Conservation (phyloP, 2,329 filamentous ascomycete genomes). For the Sordariomycetes sp. region DNA sequence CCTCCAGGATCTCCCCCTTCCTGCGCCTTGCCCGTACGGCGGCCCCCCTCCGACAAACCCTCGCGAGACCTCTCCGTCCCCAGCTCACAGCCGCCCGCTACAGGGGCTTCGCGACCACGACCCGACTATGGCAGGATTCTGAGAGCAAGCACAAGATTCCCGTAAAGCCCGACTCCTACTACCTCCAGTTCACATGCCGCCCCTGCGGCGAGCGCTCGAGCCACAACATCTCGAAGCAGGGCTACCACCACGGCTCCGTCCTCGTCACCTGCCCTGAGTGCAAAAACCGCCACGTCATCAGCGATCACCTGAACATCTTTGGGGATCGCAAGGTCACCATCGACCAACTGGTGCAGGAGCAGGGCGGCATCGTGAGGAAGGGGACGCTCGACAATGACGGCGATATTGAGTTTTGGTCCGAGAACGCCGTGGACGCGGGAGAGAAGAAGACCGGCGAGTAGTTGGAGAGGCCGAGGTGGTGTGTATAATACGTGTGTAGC, state of each 20-base stretch:
- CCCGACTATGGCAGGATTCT: conserved; percentile 3
- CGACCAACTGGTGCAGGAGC: conserved; percentile 67
- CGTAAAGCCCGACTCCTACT: conserved; percentile 56
- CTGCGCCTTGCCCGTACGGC: conserved; percentile 3
- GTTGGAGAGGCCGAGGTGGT: neutral
- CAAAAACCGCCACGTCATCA: conserved; percentile 81
- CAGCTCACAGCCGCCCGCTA: neutral
- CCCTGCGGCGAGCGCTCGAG: conserved; percentile 72
- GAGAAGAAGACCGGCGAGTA: neutral
- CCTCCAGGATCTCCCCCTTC: conserved; percentile 2
- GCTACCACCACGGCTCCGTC: conserved; percentile 83
- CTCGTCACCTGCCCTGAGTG: conserved; percentile 83
- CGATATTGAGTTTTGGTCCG: conserved; percentile 89
- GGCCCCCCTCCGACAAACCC: neutral
- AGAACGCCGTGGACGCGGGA: conserved; percentile 30
- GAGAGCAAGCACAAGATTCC: conserved; percentile 20
- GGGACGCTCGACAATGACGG: conserved; percentile 64
- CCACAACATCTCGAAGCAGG: conserved; percentile 85
- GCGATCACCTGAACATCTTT: conserved; percentile 76
- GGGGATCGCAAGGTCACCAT: conserved; percentile 59
- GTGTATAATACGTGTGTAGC: neutral
- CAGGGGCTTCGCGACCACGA: neutral
- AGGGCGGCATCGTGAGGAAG: conserved; percentile 63
- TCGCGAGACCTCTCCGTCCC: neutral
- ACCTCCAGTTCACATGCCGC: conserved; percentile 86